Base-by-base conservation (phyloP, 768 basidiomycete genomes). In the Russula sp. region DNA sequence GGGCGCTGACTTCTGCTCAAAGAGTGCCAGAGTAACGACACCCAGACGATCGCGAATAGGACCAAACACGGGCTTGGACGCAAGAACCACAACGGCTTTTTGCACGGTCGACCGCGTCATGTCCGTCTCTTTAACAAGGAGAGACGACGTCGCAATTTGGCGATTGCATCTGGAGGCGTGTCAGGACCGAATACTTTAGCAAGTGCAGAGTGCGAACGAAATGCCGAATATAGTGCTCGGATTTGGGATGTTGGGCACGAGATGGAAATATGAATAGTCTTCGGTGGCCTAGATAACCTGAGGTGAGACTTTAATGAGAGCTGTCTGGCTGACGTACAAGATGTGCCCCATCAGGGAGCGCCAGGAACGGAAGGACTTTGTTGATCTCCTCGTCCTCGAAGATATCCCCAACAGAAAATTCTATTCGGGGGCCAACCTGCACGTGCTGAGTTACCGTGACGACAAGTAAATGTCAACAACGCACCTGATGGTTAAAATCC, bases 61-160 rank as follows among this genome's bases (percentile, higher is more conserved):
- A 13, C 97, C 97, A 69, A 96, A 96, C 2, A 95, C 83, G 0
- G 93, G 93, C 70, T 90, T 90, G 13, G 87, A 83, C 4, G 93
- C 94, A 39, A 99, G 78, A 3, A 99, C 90, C 0, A 98, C 93
- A 3, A 99, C 91, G 0, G 97, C 95, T 71, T 98, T 99, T 73
- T 99, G 97, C 0, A 99, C 97, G 9, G 88, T 98, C 5, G 90
- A 93, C 16, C 97, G 85, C 5, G 97, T 98, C 18, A 98, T 91
- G 65, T 97, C 95, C 2, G 82, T 77, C 42, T 84, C 81, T 70
- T 87, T 88, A 50, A 89, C 86, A 5, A 93, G 76, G 34, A 99
- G 79, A 25, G 85, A 79, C 0, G 87, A 80, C 2, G 94, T 78
- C 10, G 90, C 77, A 38, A 99, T 93, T 76, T 99, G 97, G 52